phyloP scores from a whole-genome alignment of 352 stramenopile genomes.

The Phytophthora citrophthora region DNA sequence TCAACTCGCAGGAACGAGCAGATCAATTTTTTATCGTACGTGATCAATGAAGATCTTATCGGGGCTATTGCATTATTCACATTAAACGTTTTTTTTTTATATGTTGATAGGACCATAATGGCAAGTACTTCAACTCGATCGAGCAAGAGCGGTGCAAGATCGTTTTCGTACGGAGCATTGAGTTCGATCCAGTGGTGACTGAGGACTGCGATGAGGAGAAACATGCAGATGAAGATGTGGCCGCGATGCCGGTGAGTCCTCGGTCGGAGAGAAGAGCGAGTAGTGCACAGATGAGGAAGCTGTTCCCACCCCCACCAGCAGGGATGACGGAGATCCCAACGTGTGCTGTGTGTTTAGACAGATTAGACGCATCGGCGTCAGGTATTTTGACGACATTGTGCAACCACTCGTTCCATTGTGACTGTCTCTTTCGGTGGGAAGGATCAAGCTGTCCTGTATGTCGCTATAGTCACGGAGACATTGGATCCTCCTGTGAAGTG shows the following conservation, averaged over 20 bases:
- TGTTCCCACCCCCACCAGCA: constrained; percentile 65
- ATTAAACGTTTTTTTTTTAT: constrained; percentile 12
- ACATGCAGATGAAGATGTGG: constrained; percentile 15
- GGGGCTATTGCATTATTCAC: background rate
- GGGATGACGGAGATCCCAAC: constrained; percentile 90
- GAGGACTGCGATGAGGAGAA: constrained; percentile 36
- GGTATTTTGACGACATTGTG: constrained; percentile 97
- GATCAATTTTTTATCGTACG: constrained; percentile 81
- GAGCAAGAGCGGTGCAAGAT: constrained; percentile 91
- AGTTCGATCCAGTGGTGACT: constrained; percentile 72
- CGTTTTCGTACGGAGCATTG: constrained; percentile 90
- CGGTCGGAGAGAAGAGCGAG: constrained; percentile 33
- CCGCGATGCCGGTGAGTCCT: constrained; percentile 9
- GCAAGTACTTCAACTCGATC: constrained; percentile 93
- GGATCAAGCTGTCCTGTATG: constrained; percentile 97
- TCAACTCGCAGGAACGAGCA: constrained; percentile 74
- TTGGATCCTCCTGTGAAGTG: constrained; percentile 92
- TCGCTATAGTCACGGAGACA: constrained; percentile 95
- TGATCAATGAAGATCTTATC: background rate
- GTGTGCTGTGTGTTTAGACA: constrained; percentile 93
- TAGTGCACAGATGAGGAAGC: constrained; percentile 39
- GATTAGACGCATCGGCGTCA: constrained; percentile 83
- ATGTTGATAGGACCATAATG: constrained; percentile 75
- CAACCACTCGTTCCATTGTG: constrained; percentile 98
- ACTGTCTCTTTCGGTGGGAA: constrained; percentile 95